Base-by-base conservation (phyloP, 768 basidiomycete genomes). In the Clavaria fumosa region DNA sequence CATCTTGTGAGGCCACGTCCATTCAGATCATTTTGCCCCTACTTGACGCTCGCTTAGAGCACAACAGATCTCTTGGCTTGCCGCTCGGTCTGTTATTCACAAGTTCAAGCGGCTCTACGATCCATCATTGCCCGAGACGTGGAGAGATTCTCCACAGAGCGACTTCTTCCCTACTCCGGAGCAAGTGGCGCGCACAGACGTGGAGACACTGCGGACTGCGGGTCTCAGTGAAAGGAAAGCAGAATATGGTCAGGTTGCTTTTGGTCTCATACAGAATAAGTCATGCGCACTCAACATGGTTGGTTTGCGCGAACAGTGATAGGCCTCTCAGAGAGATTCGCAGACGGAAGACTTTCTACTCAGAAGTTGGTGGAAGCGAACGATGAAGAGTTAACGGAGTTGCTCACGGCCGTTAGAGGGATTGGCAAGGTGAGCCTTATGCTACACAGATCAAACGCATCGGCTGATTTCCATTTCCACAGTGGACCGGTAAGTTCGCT, bases 211-310 rank as follows among this genome's bases (percentile, higher is more conserved):
- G 23, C 69, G 73, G 35, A 65, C 69, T 4, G 88, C 81, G 5
- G 90, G 90, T 0, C 55, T 93, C 39, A 85, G 80, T 43, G 68
- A 58, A 11, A 64, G 88, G n/a, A 95, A 95, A 54, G 84, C 82
- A 2, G 85, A 91, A 60, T 95, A 95, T 55, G 70, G 85, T 83
- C 38, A 48, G 45, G 27, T 15, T 17, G n/a, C 12, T 17, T 3
- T 5, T 17, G 3, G 39, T 30, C 15, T n/a, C n/a, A n/a, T n/a
- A n/a, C n/a, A n/a, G n/a, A n/a, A n/a, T n/a, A n/a, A n/a, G n/a
- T n/a, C n/a, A n/a, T n/a, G n/a, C n/a, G n/a, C n/a, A n/a, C n/a
- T n/a, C n/a, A n/a, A n/a, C n/a, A 17, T 18, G 27, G 20, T 26
- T 36, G 23, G 9, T 28, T 14, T 9, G 9, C 14, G 26, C 14